These are phyloP conservation scores for Tricholoma flavovirens DNA, from an alignment of 768 basidiomycete species.

Conservation along the genomic window DNA sequence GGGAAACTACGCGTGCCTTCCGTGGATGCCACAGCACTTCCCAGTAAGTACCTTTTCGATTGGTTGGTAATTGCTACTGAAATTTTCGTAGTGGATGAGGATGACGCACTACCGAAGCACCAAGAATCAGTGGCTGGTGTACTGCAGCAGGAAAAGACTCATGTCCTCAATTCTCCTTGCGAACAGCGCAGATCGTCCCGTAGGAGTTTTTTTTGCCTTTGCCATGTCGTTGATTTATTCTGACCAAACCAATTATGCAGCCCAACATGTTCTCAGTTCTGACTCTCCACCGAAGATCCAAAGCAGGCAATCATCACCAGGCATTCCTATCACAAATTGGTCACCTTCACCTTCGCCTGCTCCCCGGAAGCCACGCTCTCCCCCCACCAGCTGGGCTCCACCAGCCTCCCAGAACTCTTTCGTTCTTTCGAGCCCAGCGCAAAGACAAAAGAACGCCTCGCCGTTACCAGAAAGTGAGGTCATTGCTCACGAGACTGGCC, in stretches of 20 bases:
- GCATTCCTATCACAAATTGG: neutral
- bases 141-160: neutral
- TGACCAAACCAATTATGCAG: neutral
- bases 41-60: conserved; percentile 2
- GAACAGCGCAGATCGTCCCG: neutral
- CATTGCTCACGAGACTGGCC: conserved; percentile 10
- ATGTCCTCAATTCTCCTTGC: neutral
- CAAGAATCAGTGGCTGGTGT: neutral
- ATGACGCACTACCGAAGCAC: neutral
- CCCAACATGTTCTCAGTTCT: neutral
- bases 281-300: neutral
- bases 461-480: conserved; percentile 2
- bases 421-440: conserved; percentile 27
- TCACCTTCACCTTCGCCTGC: neutral
- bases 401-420: neutral
- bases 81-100: conserved; percentile 1
- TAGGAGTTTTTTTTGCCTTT: neutral
- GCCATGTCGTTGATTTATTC: neutral
- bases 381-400: neutral
- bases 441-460: conserved; percentile 16
- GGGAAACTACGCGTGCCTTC: conserved; percentile 3
- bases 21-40: conserved; percentile 12
- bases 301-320: neutral
- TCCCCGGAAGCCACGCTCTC: neutral
- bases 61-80: neutral